These are phyloP conservation scores for Sechiopsis laciniata DNA, from an alignment of 306 rosid genomes.

Conservation along the genomic window DNA sequence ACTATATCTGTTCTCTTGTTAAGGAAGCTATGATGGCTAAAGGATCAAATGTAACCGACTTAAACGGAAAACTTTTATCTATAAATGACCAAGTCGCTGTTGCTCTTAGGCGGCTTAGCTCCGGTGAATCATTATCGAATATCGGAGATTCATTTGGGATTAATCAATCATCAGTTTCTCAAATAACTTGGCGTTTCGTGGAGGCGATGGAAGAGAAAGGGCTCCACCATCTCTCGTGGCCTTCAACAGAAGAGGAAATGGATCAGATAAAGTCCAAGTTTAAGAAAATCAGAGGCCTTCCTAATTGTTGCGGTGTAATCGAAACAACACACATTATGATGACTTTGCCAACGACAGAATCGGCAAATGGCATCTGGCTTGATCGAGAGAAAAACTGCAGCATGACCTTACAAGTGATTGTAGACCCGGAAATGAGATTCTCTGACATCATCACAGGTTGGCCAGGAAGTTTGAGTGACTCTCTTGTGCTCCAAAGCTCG, in stretches of 20 bases:
- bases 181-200: conserved; percentile 80
- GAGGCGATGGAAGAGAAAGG: conserved; percentile 87
- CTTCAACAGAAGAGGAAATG: conserved; percentile 58
- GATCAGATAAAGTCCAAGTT: conserved; percentile 59
- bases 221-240: conserved; percentile 73
- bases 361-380: conserved; percentile 56
- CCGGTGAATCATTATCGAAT: conserved; percentile 67
- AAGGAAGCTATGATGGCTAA: conserved; percentile 56
- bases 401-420: conserved; percentile 80
- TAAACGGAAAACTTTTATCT: conserved; percentile 54
- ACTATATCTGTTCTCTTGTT: conserved; percentile 76
- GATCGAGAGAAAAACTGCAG: conserved; percentile 76
- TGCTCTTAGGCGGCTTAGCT: conserved; percentile 82
- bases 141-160: conserved; percentile 65
- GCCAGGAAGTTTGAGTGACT: conserved; percentile 81
- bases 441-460: conserved; percentile 71
- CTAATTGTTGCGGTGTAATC: conserved; percentile 83
- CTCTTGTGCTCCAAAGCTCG: conserved; percentile 52
- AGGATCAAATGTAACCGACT: conserved; percentile 39
- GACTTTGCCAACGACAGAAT: conserved; percentile 61
- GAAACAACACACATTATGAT: conserved; percentile 76
- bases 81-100: conserved; percentile 77
- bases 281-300: conserved; percentile 54
- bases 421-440: conserved; percentile 72
- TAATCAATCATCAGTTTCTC: conserved; percentile 78